Percentiles rank a stretch among this genome's conserved stretches.
Conservation (phyloP, 2,329 filamentous ascomycete species). For the Claviceps pazoutovae region DNA sequence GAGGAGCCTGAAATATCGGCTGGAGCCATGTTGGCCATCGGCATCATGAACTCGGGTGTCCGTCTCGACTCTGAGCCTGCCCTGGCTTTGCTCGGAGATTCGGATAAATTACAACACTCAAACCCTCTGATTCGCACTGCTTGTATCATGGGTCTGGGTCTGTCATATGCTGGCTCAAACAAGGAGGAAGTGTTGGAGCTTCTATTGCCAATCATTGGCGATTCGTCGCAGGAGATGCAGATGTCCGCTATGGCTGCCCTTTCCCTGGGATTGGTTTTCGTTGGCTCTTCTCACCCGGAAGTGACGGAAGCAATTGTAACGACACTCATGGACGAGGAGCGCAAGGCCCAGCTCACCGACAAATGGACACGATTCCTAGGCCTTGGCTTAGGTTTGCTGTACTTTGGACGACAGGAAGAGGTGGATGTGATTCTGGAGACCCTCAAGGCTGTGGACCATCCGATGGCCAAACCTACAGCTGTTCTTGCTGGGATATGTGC, state of each 20-base stretch:
- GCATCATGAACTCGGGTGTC: conserved; percentile 90
- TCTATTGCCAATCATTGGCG: conserved; percentile 74
- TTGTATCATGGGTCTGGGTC: conserved; percentile 88
- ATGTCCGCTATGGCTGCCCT: conserved; percentile 92
- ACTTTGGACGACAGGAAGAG: conserved; percentile 94
- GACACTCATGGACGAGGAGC: conserved; percentile 85
- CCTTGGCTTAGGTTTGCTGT: conserved; percentile 81
- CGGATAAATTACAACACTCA: conserved; percentile 65
- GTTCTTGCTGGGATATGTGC: conserved; percentile 93
- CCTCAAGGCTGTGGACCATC: conserved; percentile 90
- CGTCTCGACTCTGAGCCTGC: conserved; percentile 81
- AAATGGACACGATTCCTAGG: conserved; percentile 98
- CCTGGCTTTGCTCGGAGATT: conserved; percentile 69
- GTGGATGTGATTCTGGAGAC: conserved; percentile 97
- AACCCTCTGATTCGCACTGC: conserved; percentile 66
- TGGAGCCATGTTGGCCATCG: conserved; percentile 81
- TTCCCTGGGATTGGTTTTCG: conserved; percentile 78
- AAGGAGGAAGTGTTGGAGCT: conserved; percentile 77
- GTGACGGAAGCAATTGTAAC: conserved; percentile 86
- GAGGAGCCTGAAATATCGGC: conserved; percentile 72
- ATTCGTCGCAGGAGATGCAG: conserved; percentile 81
- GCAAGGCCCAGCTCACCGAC: conserved; percentile 80
- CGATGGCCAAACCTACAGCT: conserved; percentile 90
- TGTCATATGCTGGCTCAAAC: conserved; percentile 89
- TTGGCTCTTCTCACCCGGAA: conserved; percentile 82